Base-by-base conservation (phyloP, 495 filamentous ascomycete genomes). In the Cercophora scortea region DNA sequence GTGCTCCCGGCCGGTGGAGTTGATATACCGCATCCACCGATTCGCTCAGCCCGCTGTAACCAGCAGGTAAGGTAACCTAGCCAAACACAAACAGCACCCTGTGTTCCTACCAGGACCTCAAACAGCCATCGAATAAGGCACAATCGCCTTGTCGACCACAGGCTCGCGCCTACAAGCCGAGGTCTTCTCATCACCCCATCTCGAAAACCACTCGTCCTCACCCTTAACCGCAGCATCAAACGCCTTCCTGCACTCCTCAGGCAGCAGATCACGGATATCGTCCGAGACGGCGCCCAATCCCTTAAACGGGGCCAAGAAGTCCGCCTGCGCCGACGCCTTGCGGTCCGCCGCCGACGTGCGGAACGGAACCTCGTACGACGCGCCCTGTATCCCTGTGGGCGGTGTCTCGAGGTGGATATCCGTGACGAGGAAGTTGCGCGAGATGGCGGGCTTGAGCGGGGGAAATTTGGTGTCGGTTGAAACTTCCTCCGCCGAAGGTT, bases 341-440 rank as follows among this genome's bases (percentile, higher is more conserved):
- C 49, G 43, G 50, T 62, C 64, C 25, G 50, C 52, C 2, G 58
- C 61, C 0, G 69, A 67, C 15, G 68, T 61, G 25, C 71, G 69
- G 49, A 68, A 62, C 10, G 68, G 61, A n/a, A 73, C 60, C 43
- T 78, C 71, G 54, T 78, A 80, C n/a, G 71, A 66, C 12, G 67
- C 63, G 4, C 61, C 55, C 9, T 71, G 57, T 18, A 76, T 54
- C 48, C 72, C 65, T 2, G 60, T 55, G 0, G 68, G 59, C 1
- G 89, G 83, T 8, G 77, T 73, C 59, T 83, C 80, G 61, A 79
- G 82, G 60, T 81, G 68, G 9, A 83, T 83, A 60, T 96, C 90
- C 16, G 83, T 71, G 53, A 95, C 77, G 50, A 86, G 73, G 69
- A 86, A 92, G 60, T 89, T 90, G 47, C 84, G 80, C 11, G 84